Base-by-base conservation (phyloP, 352 stramenopile genomes). In the Blastocystis sp. region DNA sequence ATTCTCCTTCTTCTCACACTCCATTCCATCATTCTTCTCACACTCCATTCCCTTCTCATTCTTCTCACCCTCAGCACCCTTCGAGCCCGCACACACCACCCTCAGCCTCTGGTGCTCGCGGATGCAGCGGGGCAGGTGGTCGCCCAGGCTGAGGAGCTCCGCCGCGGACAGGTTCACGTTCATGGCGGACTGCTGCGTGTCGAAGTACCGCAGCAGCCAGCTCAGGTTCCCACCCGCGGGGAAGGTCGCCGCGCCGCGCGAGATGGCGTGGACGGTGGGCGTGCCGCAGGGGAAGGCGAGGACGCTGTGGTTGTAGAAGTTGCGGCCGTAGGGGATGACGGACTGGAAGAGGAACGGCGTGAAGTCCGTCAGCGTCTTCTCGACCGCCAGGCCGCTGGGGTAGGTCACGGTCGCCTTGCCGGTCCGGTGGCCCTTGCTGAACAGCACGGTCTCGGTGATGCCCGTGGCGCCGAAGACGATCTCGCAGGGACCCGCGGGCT, bases 271-370 rank as follows among this genome's bases (percentile, higher is more conserved):
- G 0, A 74, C 3, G 4, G 19, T 17, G 64, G 23, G 40, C 10
- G 17, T 45, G 41, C n/a, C n/a, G 41, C 40, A 41, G 3, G n/a
- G n/a, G 19, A 53, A 40, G 41, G 9, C 64, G 19, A 74, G 17
- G 21, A 74, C n/a, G 11, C n/a, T 48, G 41, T 74, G 64, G 43
- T 74, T 74, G 64, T 74, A 74, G 19, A 48, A 74, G 41, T 74
- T 74, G 41, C 64, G 64, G 14, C 14, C 19, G 23, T 48, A 74
- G 11, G 64, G 64, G 40, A 74, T 41, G 11, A 53, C 40, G 11
- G 34, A n/a, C 14, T 40, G 14, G 11, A 74, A 40, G 7, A 74
- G 64, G n/a, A 48, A 23, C 34, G 64, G 14, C 34, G 34, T 48
- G 14, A n/a, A 19, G 41, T 74, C 64, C 4, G 34, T 53, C 41